Conservation (phyloP, 2,329 filamentous ascomycete species). For the Nigrospora osmanthi region DNA sequence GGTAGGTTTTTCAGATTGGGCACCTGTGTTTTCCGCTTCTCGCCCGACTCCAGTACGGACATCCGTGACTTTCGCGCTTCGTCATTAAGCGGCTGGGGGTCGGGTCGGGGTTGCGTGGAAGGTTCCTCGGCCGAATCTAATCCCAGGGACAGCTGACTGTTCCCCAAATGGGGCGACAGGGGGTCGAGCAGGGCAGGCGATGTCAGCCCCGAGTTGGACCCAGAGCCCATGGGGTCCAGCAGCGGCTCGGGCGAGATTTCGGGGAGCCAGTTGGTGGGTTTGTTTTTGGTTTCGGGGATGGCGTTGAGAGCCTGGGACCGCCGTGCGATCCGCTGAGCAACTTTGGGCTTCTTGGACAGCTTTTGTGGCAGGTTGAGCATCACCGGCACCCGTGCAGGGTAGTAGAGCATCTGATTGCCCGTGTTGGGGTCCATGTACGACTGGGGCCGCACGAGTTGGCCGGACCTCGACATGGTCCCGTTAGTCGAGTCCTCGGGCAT, state of each 20-base stretch:
- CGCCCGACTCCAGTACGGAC: slow-evolving; percentile 17
- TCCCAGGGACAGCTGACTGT: background rate
- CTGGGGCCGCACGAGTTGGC: slow-evolving; percentile 29
- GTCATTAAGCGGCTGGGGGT: slow-evolving; percentile 1
- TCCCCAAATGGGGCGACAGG: background rate
- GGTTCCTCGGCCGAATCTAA: background rate
- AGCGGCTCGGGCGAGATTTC: slow-evolving; percentile 16
- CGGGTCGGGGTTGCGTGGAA: background rate
- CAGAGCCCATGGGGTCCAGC: slow-evolving; percentile 23
- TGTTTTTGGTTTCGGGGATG: slow-evolving; percentile 38
- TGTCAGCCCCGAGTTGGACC: slow-evolving; percentile 7
- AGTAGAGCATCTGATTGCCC: slow-evolving; percentile 81
- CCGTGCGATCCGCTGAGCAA: slow-evolving; percentile 57
- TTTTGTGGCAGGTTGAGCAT: slow-evolving; percentile 90
- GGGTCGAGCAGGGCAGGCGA: slow-evolving; percentile 1
- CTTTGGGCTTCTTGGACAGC: slow-evolving; percentile 65
- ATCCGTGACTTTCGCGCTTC: slow-evolving; percentile 25
- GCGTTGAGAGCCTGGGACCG: slow-evolving; percentile 65
- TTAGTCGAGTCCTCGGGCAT: slow-evolving; percentile 9
- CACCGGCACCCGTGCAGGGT: slow-evolving; percentile 87
- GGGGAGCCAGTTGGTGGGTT: slow-evolving; percentile 22
- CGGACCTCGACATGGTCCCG: too few species aligned
- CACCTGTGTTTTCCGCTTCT: slow-evolving; percentile 30
- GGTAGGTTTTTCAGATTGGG: slow-evolving; percentile 51
- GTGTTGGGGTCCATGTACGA: slow-evolving; percentile 58